Base-by-base conservation (phyloP, 768 basidiomycete genomes). In the Tricholoma sp. region DNA sequence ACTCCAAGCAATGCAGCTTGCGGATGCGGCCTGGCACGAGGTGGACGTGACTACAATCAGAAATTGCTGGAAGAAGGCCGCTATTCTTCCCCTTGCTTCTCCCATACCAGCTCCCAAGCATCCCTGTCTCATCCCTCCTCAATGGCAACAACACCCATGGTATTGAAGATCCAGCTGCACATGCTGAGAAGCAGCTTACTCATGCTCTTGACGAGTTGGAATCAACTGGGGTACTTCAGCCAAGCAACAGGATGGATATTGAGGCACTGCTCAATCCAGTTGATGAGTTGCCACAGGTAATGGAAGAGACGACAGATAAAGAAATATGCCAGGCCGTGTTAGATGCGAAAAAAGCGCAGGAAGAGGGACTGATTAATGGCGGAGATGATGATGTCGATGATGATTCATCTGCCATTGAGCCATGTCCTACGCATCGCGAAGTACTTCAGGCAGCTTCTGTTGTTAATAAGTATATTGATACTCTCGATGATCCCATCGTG, bases 1-100 rank as follows among this genome's bases (percentile, higher is more conserved):
- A 52, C 63, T 74, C 9, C 37, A 72, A 52, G 72, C 66, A 2
- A 73, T 73, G 73, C 54, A 55, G 9, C 52, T 74, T 10, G 67
- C 69, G 11, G 55, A 63, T 5, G 10, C 41, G 3, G 71, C 72
- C 22, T 50, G 47, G 47, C 47, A 31, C 21, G 9, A 50, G 47
- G 49, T 50, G 29, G 49, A 50, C 32, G 9, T 34, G 32, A 50
- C 49, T 34, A 50, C 14, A 24, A 50, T 50, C 32, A 29, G 49
- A 21, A 29, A 50, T 34, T 50, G 24, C 32, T 50, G 49, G 49
- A 29, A 34, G 29, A 50, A 29, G 32, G 49, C 49, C 49, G 11
- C n/a, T 50, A 50, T 50, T 34, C 27, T 50, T 31, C 49, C 49
- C 47, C n/a, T n/a, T 16, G 12, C 24, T 27, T 27, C 24, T 27